Evolutionary conservation across 2,329 filamentous ascomycete species (phyloP), one percentile per base, ranked within the genome.

Genomic region (Botryotinia globosa): DNA sequence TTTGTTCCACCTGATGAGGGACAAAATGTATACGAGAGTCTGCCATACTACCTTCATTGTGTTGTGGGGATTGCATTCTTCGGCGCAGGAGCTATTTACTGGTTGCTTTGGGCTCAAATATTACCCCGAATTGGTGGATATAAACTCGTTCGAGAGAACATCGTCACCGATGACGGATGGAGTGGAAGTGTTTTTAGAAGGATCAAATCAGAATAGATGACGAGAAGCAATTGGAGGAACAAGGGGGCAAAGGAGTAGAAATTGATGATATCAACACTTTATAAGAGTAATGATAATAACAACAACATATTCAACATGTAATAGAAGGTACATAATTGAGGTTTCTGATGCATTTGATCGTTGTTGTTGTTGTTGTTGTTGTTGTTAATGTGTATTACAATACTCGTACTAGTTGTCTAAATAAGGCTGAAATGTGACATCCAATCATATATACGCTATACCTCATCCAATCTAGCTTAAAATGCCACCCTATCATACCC

Each of bases 151-250:
- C 84, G 86, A 72, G 86, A 89, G 80, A 84, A 82, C 0, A 79
- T 85, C 2, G 80, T 90, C 12, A 87, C 89, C 74, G 84, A 87
- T 59, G 89, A 91, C 78, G 89, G 89, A 2, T 91, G 89, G 89
- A 88, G 66, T 45, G 66, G 67, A n/a, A 73, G 39, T 64, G 37
- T 73, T 6, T 73, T 71, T 37, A 66, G 61, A 32, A 72, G 61
- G 42, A 34, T 68, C n/a, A 73, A 65, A 69, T 25, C 16, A 10
- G 65, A 67, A 42, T 56, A 65, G 48, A 56, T 22, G 16, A 48
- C 16, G 29, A 34, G 42, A 34, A n/a, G 34, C n/a, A 39, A 42
- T n/a, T 16, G 34, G 44, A 6, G 9, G 32, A 42, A 42, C 20
- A 54, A n/a, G 22, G 6, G 25, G 25, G 32, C 16, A 20, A 14